Evolutionary conservation across 2,329 filamentous ascomycete species (phyloP), one percentile per base, ranked within the genome.

Genomic region (Onygenales sp.): DNA sequence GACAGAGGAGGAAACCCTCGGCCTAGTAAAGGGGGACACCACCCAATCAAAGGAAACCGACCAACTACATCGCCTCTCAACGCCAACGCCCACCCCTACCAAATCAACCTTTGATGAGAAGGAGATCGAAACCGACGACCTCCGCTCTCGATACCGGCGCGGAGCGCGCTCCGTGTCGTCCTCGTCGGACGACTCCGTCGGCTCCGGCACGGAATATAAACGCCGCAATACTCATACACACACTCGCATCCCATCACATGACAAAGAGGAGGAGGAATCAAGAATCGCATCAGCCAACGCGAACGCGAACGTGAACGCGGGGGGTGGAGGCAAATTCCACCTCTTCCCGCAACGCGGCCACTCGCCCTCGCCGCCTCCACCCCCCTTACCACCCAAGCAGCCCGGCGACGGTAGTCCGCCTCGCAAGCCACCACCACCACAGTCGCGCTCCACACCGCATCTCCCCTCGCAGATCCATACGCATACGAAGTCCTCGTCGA

Each of bases 1-100:
- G 2, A 91, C 87, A 0, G 90, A 95, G 66, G 90, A 95, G 70
- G 90, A 95, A 70, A 77, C 82, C 14, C 69, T 92, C 6, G 90
- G 89, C 0, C 78, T 95, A 4, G 89, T 95, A n/a, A 86, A 85
- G 60, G 86, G 87, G 31, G 86, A 89, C 63, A 53, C 17, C 37
- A 1, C 44, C 10, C 40, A 54, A 6, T 31, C 49, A n/a, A 48
- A 51, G n/a, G 14, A 10, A 10, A 10, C 17, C 14, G 17, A 45
- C 43, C 17, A 48, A 49, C 8, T 32, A 44, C n/a, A 66, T 48
- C 49, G 66, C 17, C 56, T 56, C 33, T 57, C 57, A 17, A 59
- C 59, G 6, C 52, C 53, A 17, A 42, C 49, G 37, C 36, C 42
- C 11, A 45, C 54, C 11, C 48, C 51, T 4, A 37, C 45, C 10